Conservation (phyloP, 2,329 filamentous ascomycete genomes). For the Apiospora saccharicola region DNA sequence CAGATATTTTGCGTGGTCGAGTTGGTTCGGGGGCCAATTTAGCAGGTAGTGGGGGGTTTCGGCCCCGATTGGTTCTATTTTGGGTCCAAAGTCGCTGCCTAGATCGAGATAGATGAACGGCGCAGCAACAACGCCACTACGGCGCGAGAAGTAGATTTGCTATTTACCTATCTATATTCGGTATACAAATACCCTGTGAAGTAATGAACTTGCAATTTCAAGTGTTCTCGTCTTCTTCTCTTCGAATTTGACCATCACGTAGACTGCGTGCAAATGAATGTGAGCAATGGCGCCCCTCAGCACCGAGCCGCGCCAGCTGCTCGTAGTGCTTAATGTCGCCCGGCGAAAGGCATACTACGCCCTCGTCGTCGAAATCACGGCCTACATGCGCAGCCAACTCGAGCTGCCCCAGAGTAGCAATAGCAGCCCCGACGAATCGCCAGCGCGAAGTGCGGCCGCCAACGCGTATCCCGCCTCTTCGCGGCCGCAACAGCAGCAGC, state of each 20-base stretch:
- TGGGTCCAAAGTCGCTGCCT: conserved; percentile 9
- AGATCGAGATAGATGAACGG: not conserved
- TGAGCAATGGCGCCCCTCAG: conserved; percentile 59
- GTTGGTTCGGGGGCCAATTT: not conserved
- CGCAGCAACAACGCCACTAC: not conserved
- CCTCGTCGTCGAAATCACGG: conserved; percentile 59
- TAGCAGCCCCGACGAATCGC: not conserved
- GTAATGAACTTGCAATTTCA: too few species aligned
- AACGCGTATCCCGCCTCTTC: conserved; percentile 32
- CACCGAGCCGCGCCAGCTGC: conserved; percentile 61
- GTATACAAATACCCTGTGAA: not conserved
- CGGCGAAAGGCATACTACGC: conserved; percentile 59
- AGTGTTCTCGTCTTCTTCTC: not conserved
- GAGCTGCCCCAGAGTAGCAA: conserved; percentile 43
- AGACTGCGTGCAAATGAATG: not conserved
- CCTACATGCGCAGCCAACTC: conserved; percentile 61
- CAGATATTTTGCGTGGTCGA: not conserved
- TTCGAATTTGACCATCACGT: not conserved
- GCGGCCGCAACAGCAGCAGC: not conserved
- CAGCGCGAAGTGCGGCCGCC: not conserved
- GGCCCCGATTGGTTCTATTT: not conserved
- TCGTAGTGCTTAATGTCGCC: conserved; percentile 61
- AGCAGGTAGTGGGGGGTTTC: not conserved
- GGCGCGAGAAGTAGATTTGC: not conserved
- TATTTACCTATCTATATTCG: not conserved